These are phyloP conservation scores for Taiwanofungus camphoratus DNA, from an alignment of 1,284 basidiomycete genomes.

Conservation along the genomic window DNA sequence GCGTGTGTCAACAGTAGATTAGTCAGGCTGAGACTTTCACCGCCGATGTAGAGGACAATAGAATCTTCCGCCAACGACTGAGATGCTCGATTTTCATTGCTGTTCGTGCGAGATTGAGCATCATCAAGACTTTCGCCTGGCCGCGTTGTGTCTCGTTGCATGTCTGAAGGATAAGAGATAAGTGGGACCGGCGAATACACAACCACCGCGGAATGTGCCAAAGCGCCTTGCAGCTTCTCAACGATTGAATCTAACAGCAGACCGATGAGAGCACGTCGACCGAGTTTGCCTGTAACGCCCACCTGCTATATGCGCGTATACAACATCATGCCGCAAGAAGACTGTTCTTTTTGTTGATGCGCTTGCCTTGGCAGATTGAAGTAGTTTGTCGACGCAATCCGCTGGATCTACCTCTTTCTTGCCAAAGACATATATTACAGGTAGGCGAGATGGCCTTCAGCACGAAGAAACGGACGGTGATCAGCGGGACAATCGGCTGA, in stretches of 20 bases:
- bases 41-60: constrained; percentile 79
- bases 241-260: constrained; percentile 32
- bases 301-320: constrained; percentile 72
- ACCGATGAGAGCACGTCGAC: not conserved
- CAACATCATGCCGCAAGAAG: constrained; percentile 73
- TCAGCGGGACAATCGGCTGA: not conserved
- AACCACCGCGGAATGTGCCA: constrained; percentile 18
- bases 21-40: constrained; percentile 76
- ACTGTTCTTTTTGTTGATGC: constrained; percentile 9
- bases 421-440: constrained; percentile 84
- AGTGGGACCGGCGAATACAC: constrained; percentile 18
- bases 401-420: constrained; percentile 52
- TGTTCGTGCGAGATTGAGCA: too few relatives aligned
- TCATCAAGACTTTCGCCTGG: constrained; percentile 1
- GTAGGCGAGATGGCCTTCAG: constrained; percentile 68
- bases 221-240: constrained; percentile 24
- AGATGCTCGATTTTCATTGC: not conserved
- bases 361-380: constrained; percentile 27
- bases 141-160: not conserved
- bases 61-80: constrained; percentile 11
- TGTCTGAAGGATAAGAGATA: constrained; percentile 8
- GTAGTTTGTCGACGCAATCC: constrained; percentile 44
- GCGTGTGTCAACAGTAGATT: constrained; percentile 84
- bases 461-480: not conserved
- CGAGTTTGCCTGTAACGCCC: not conserved